Base-by-base conservation (phyloP, 768 basidiomycete genomes). In the Kwoniella sp. region DNA sequence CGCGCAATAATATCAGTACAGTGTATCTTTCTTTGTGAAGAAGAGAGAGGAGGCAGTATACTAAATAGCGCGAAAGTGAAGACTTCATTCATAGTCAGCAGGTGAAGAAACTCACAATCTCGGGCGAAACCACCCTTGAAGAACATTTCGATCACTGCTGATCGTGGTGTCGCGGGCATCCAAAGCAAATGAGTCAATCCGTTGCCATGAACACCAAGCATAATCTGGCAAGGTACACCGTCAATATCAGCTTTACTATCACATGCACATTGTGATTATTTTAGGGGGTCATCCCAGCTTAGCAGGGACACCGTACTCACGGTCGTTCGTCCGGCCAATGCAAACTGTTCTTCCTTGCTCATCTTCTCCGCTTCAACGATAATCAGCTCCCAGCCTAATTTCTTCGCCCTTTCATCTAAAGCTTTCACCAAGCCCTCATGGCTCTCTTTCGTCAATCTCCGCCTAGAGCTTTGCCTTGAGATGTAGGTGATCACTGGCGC, bases 171-270 rank as follows among this genome's bases (percentile, higher is more conserved):
- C 1, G 90, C 89, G 24, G 89, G 88, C 93, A 95, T 96, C 92
- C 92, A 96, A 4, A 96, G 77, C 0, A 94, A 84, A 27, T 90
- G 85, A 0, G 92, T 94, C 40, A 96, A 78, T 30, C 91, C 93
- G 74, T 96, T 95, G 10, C 93, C 92, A 71, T 95, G 92, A 17
- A 95, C 89, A 61, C 92, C 92, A 85, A 94, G 88, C 88, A 95
- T 85, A 72, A 95, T 91, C 92, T 95, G 64, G 7, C 7, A 33
- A 33, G 33, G 6, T 46, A 19, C 6, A 25, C n/a, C 7, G 9
- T 49, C 46, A 49, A n/a, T 4, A 54, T 21, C 52, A 21, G n/a
- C 22, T 13, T 52, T 17, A 22, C n/a, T n/a, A n/a, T n/a, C n/a
- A n/a, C n/a, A n/a, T n/a, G n/a, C n/a, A n/a, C n/a, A n/a, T n/a